Conservation (phyloP, 2,329 filamentous ascomycete species). For the Coniochaeta sp. region DNA sequence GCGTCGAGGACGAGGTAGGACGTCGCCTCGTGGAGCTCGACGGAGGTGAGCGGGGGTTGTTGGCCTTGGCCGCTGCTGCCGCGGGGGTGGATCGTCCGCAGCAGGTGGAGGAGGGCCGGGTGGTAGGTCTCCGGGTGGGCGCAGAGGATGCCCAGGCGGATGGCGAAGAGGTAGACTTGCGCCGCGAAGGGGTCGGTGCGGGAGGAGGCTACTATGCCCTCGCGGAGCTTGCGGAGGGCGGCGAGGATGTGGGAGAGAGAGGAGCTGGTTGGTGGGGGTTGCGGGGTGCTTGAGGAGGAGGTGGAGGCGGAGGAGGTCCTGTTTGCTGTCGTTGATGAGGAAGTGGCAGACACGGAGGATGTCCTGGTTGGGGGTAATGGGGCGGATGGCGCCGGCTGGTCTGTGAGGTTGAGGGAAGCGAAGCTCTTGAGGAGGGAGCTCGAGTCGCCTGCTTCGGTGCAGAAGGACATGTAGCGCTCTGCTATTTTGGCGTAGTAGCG, state of each 20-base stretch:
- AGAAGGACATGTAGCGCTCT: slow-evolving; percentile 84
- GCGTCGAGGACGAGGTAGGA: slow-evolving; percentile 81
- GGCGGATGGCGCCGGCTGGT: slow-evolving; percentile 4
- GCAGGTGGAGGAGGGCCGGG: slow-evolving; percentile 73
- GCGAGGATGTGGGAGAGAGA: slow-evolving; percentile 70
- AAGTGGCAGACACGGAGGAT: too few species aligned
- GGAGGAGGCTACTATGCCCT: slow-evolving; percentile 75
- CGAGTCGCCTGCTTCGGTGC: slow-evolving; percentile 63
- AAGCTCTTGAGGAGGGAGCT: slow-evolving; percentile 72
- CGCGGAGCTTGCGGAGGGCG: slow-evolving; percentile 84
- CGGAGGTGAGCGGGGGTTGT: slow-evolving; percentile 61
- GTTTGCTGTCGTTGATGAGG: too few species aligned
- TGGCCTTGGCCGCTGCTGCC: too few species aligned
- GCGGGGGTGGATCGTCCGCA: slow-evolving; percentile 61
- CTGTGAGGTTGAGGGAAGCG: slow-evolving; percentile 46
- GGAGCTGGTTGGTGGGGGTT: too few species aligned
- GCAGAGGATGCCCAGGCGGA: slow-evolving; percentile 74
- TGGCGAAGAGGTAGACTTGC: slow-evolving; percentile 87
- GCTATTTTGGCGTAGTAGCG: slow-evolving; percentile 81
- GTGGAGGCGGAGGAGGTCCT: too few species aligned
- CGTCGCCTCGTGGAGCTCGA: slow-evolving; percentile 73
- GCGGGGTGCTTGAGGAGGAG: too few species aligned
- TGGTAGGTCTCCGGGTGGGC: slow-evolving; percentile 84
- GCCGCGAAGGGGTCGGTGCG: slow-evolving; percentile 75
- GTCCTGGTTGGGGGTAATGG: slow-evolving; percentile 38